Percentiles rank a stretch among this genome's conserved stretches.
These are phyloP conservation scores for Alloteropsis semialata DNA, from an alignment of 176 grass and related monocot species.

Conservation along the genomic window DNA sequence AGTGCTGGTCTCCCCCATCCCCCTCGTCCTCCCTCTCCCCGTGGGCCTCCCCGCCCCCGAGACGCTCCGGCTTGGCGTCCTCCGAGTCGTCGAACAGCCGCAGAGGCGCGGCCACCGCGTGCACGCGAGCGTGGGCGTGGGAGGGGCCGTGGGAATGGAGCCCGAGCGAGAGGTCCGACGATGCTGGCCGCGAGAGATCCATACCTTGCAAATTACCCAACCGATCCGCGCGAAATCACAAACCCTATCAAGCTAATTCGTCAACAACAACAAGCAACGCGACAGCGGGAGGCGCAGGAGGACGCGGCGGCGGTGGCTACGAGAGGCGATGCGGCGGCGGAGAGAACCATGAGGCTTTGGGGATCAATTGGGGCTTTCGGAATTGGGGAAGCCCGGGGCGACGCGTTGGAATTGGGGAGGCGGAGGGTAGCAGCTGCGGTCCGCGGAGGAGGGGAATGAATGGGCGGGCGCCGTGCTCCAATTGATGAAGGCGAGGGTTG, in stretches of 20 bases:
- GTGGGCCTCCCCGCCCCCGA: not conserved
- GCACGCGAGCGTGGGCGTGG: constrained; percentile 20
- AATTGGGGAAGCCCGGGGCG: not conserved
- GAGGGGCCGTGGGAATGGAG: constrained; percentile 42
- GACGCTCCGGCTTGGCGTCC: constrained; percentile 31
- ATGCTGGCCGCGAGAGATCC: constrained; percentile 58
- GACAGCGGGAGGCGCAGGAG: not conserved
- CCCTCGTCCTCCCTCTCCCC: constrained; percentile 17
- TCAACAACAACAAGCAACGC: constrained; percentile 3
- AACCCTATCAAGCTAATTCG: constrained; percentile 19
- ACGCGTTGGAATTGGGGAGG: constrained; percentile 12
- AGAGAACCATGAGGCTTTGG: constrained; percentile 19
- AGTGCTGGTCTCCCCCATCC: constrained; percentile 45
- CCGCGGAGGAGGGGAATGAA: not conserved
- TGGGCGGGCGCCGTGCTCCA: constrained; percentile 12
- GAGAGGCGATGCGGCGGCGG: not conserved
- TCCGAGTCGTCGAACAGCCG: constrained; percentile 47
- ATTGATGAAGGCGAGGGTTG: constrained; percentile 30
- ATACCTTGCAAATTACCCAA: constrained; percentile 18
- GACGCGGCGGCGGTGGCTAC: not conserved
- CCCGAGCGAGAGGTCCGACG: constrained; percentile 79
- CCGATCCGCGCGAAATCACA: constrained; percentile 10
- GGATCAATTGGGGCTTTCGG: constrained; percentile 11
- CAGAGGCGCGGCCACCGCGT: constrained; percentile 31
- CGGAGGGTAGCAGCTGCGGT: not conserved